Conservation (phyloP, 169 alveolate genomes). For the Neospora caninum region DNA sequence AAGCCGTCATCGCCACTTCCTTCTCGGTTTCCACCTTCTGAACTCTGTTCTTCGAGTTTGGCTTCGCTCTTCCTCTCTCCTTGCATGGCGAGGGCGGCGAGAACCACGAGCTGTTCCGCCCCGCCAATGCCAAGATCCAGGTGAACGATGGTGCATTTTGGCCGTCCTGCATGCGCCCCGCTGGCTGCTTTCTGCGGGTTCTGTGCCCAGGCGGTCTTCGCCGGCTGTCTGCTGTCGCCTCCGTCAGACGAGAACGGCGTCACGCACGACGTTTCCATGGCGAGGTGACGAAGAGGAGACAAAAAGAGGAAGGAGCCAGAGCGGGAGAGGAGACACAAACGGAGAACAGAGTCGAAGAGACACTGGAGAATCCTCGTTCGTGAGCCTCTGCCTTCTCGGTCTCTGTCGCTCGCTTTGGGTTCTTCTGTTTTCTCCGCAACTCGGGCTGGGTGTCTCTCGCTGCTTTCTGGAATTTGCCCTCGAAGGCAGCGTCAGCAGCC, state of each 20-base stretch:
- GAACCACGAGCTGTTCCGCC: constrained; percentile 92
- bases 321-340: too few species aligned
- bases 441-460: too few species aligned
- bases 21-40: not conserved
- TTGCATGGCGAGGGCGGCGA: constrained; percentile 86
- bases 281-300: not conserved
- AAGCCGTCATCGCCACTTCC: constrained; percentile 66
- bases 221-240: not conserved
- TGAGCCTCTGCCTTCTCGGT: too few species aligned
- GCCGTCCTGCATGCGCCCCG: not conserved
- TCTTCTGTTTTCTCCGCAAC: too few species aligned
- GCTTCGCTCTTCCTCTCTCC: not conserved
- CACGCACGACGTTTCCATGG: not conserved
- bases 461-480: too few species aligned
- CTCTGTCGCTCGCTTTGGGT: too few species aligned
- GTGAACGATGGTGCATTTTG: constrained; percentile 83
- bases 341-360: not conserved
- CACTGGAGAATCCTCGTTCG: too few species aligned
- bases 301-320: not conserved
- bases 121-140: constrained; percentile 96
- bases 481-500: too few species aligned
- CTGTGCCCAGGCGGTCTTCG: too few species aligned
- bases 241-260: not conserved
- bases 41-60: not conserved
- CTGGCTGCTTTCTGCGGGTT: too few species aligned